Conservation (phyloP, 257 asterid genomes). For the Solanum etuberosum region DNA sequence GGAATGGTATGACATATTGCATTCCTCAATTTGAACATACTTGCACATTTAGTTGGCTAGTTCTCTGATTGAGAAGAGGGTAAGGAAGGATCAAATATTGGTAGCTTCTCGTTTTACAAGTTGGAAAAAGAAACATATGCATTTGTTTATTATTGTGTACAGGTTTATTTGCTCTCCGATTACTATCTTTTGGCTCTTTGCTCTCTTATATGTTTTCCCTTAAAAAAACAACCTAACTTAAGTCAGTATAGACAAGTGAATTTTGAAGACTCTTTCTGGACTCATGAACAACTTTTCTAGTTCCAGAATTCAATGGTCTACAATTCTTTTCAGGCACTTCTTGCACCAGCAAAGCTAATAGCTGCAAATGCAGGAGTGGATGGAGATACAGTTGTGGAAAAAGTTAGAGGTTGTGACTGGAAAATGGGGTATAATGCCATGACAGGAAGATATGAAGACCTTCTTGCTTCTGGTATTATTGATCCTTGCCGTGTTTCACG, state of each 20-base stretch:
- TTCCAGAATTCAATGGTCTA: neutral
- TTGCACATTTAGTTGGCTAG: neutral
- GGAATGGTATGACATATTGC: constrained; percentile 31
- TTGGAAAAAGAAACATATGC: neutral
- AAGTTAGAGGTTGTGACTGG: constrained; percentile 37
- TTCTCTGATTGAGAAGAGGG: neutral
- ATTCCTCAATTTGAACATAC: neutral
- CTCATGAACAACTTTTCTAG: neutral
- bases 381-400: constrained; percentile 67
- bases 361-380: constrained; percentile 90
- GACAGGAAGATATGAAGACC: constrained; percentile 70
- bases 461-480: constrained; percentile 69
- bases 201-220: neutral
- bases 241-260: neutral
- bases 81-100: neutral
- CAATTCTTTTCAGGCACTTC: constrained; percentile 66
- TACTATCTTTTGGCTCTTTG: neutral
- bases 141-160: neutral
- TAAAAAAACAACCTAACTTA: neutral
- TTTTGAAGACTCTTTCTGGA: neutral
- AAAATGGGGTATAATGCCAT: constrained; percentile 69
- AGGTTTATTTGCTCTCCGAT: neutral
- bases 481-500: constrained; percentile 77
- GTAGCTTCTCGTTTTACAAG: neutral
- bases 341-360: constrained; percentile 78